Conservation (phyloP, 768 basidiomycete species). For the Sporobolomyces pararoseus region DNA sequence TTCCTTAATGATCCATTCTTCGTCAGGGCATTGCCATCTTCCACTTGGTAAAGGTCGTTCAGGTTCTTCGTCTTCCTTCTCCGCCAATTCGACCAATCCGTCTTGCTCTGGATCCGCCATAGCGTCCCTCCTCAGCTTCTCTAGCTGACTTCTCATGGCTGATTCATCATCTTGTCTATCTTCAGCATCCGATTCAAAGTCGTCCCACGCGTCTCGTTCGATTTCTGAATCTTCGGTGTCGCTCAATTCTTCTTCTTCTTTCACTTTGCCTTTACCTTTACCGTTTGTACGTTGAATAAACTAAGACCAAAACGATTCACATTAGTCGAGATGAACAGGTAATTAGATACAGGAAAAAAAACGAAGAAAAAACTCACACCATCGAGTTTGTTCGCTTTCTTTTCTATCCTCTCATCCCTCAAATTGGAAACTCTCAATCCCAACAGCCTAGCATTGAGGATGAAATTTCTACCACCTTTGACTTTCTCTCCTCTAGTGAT, state of each 20-base stretch:
- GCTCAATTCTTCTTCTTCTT: constrained; percentile 16
- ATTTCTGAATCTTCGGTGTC: constrained; percentile 23
- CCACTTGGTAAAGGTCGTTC: constrained; percentile 11
- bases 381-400: constrained; percentile 32
- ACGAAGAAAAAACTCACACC: constrained; percentile 12
- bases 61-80: neutral
- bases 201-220: constrained; percentile 16
- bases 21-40: constrained; percentile 11
- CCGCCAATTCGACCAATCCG: neutral
- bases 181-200: constrained; percentile 2
- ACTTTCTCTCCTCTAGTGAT: constrained; percentile 25
- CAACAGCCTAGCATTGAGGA: constrained; percentile 64
- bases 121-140: constrained; percentile 15
- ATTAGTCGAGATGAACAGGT: no score
- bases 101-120: neutral
- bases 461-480: constrained; percentile 50
- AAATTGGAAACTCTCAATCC: constrained; percentile 84
- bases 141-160: constrained; percentile 13
- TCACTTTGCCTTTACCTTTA: constrained; percentile 3
- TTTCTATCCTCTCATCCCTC: constrained; percentile 58
- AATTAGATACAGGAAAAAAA: no score
- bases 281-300: constrained; percentile 11
- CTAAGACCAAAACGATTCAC: neutral
- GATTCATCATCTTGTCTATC: constrained; percentile 7
- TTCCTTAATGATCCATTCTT: constrained; percentile 8